phyloP scores from a whole-genome alignment of 129 eudicot species.

The Centaurea solstitialis region DNA sequence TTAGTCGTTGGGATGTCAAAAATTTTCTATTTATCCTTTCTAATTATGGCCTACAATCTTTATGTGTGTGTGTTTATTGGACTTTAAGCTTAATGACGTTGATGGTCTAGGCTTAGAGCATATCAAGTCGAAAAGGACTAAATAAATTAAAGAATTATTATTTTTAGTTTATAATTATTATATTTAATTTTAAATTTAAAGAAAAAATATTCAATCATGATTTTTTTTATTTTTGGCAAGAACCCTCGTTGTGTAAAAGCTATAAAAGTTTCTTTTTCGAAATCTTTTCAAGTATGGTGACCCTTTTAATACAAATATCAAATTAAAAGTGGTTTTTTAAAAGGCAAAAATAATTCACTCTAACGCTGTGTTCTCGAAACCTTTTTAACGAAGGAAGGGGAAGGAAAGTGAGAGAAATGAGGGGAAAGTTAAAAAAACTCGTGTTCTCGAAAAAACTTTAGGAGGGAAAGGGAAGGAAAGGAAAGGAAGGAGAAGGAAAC shows the following conservation, averaged over 20 bases:
- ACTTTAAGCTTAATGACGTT: conserved; percentile 4
- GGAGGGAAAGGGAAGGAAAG: too few species aligned
- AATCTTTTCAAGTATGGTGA: background rate
- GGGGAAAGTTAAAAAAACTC: too few species aligned
- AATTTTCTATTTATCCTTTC: background rate
- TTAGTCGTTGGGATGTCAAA: background rate
- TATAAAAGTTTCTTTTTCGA: background rate
- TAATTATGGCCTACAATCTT: background rate
- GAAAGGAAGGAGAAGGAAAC: too few species aligned
- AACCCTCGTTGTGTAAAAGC: background rate
- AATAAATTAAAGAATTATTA: background rate
- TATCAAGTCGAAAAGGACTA: background rate
- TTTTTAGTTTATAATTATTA: background rate
- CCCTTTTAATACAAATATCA: background rate
- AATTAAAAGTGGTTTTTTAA: background rate
- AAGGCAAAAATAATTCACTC: background rate
- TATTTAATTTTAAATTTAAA: background rate
- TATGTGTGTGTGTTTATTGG: conserved; percentile 8
- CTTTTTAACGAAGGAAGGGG: too few species aligned
- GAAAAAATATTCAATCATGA: background rate
- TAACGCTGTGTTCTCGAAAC: too few species aligned
- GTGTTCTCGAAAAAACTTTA: too few species aligned
- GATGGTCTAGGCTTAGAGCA: conserved; percentile 7
- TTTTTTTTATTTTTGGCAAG: background rate
- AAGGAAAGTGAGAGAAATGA: too few species aligned